Evolutionary conservation across 345 rosid species (phyloP).

Genomic region (Brassica nigra): DNA sequence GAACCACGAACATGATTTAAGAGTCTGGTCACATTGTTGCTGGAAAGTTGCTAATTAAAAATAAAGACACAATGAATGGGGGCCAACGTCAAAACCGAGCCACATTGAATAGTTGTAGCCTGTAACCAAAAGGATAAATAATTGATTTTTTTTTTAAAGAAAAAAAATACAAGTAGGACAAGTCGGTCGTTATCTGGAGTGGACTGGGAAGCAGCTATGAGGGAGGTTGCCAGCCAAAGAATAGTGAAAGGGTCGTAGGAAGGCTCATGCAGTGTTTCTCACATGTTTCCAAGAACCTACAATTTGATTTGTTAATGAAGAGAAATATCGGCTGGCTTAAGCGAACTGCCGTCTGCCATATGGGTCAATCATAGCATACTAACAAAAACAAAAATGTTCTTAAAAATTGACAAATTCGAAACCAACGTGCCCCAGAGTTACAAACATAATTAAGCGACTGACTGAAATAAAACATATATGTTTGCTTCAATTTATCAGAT

Average conservation of each 20-base stretch:
- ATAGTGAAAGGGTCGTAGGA: constrained; percentile 22
- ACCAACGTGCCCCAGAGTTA: background rate
- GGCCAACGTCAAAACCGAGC: constrained; percentile 24
- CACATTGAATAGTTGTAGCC: background rate
- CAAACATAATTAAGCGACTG: background rate
- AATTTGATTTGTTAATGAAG: background rate
- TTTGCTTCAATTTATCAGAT: background rate
- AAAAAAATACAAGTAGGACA: background rate
- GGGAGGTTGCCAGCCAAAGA: constrained; percentile 13
- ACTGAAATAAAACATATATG: background rate
- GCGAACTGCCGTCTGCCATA: background rate
- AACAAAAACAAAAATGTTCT: background rate
- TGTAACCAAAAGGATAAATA: background rate
- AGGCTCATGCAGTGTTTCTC: constrained; percentile 24
- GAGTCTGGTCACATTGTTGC: constrained; percentile 30
- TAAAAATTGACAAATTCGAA: background rate
- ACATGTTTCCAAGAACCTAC: background rate
- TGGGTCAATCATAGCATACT: background rate
- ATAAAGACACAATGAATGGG: constrained; percentile 22
- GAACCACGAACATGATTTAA: constrained; percentile 17
- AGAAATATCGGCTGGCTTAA: background rate
- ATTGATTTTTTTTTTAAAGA: background rate
- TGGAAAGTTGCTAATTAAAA: constrained; percentile 22
- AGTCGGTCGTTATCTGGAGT: constrained; percentile 17
- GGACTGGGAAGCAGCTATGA: constrained; percentile 27